Base-by-base conservation (phyloP, 2,329 filamentous ascomycete species). In the Trichophyton simii region DNA sequence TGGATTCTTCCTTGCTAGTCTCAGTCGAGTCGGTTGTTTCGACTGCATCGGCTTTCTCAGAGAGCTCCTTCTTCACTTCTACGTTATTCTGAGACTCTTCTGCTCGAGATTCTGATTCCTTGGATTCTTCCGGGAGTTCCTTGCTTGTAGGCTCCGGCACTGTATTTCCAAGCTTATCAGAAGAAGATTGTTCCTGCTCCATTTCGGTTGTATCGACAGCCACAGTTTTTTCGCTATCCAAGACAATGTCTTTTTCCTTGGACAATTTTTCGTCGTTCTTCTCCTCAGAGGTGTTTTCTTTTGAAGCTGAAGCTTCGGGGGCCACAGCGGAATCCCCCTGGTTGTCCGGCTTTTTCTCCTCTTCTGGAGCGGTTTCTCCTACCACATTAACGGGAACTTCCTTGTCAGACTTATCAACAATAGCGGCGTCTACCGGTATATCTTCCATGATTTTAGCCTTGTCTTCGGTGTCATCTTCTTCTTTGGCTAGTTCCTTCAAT, bases 91-190 rank as follows among this genome's bases (percentile, higher is more conserved):
- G 8, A 13, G 34, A 38, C 13, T 3, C 34, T 38, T 38, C 34
- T 38, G 11, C 34, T 38, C 11, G 34, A 11, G 34, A 13, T 20
- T 58, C 41, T 38, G 11, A 13, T 15, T 59, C 41, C 34, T 59
- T 31, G 44, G 22, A 9, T 22, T 46, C 38, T 59, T 59, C 31
- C 6, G 31, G 22, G 7, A 31, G 50, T 55, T 67, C 66, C 54
- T 38, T 38, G 34, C 61, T 69, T 60, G 68, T 66, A n/a, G 66
- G 64, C 55, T 68, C 68, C 61, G 68, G 68, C 65, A 76, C 75
- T 44, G 76, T 11, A 31, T 42, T 20, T 38, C 52, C 58, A 36
- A 7, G n/a, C 62, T 60, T 41, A 55, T 50, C 38, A 54, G 38
- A 31, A 6, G 28, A 22, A 54, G 28, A 9, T 15, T 28, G 28